Percentiles rank a stretch among this genome's conserved stretches.
Conservation (phyloP, 805 yeast species). For the Pichia ethanolica region DNA sequence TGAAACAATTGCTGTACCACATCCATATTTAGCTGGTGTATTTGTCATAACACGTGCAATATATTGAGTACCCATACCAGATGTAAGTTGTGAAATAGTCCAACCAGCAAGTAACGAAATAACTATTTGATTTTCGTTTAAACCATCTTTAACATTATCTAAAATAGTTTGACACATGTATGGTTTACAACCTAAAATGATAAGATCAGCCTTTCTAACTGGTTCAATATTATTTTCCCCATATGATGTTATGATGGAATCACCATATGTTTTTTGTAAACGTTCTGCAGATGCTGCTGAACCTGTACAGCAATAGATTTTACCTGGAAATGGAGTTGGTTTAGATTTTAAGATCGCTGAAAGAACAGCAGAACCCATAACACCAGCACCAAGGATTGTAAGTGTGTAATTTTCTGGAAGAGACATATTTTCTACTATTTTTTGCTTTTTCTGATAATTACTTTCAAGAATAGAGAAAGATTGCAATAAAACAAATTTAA, state of each 20-base stretch:
- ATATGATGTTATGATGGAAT: slow-evolving; percentile 44
- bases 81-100: slow-evolving; percentile 62
- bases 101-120: slow-evolving; percentile 90
- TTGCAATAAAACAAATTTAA: too few relatives aligned
- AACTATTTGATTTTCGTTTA: slow-evolving; percentile 34
- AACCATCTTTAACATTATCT: slow-evolving; percentile 37
- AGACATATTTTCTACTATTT: slow-evolving; percentile 1
- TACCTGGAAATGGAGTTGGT: slow-evolving; percentile 53
- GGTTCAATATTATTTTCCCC: slow-evolving; percentile 49
- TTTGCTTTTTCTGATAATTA: background rate
- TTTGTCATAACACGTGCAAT: slow-evolving; percentile 96
- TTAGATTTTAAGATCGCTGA: slow-evolving; percentile 59
- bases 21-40: slow-evolving; percentile 89
- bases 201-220: slow-evolving; percentile 55
- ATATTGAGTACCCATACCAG: slow-evolving; percentile 37
- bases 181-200: slow-evolving; percentile 87
- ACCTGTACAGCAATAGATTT: slow-evolving; percentile 72
- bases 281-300: slow-evolving; percentile 43
- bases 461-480: too few relatives aligned
- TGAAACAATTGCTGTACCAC: slow-evolving; percentile 91
- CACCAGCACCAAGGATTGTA: slow-evolving; percentile 87
- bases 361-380: slow-evolving; percentile 90
- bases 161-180: slow-evolving; percentile 58
- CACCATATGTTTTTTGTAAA: slow-evolving; percentile 43
- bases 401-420: slow-evolving; percentile 28